Evolutionary conservation across 441 rosid species (phyloP), one percentile per base, ranked within the genome.

Genomic region (Flueggea neowawraea): DNA sequence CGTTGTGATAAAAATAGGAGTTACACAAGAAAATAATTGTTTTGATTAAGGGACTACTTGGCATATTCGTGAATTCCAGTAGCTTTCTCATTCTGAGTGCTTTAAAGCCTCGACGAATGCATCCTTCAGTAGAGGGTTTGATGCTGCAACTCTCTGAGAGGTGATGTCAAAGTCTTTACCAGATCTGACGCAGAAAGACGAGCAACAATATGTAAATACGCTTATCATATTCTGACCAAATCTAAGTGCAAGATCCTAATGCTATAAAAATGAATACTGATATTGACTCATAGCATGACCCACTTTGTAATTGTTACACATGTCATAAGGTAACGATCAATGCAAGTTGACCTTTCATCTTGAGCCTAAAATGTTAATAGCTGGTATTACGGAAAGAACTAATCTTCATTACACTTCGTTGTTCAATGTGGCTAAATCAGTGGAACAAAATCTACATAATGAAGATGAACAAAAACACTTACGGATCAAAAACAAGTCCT

Each of bases 401-500:
- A 22, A 22, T 22, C 1, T 22, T 22, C 28, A 22, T 22, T 22
- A 22, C 28, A 22, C 28, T 22, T 22, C 28, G 28, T 1, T 0
- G 28, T 22, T 2, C 28, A 22, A 22, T 22, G 28, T 22, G 28
- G 28, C 28, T 22, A 22, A 22, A 22, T 22, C 28, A 22, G 28
- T 22, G 28, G 28, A 22, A 22, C 28, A 22, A 22, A 22, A 22
- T 22, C 2, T 22, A 22, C 28, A 22, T 22, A 22, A 22, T 22
- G 28, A 22, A 22, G 28, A 22, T 22, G 28, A 22, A 2, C 9
- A 6, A 13, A 12, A 10, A 4, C 39, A 68, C 97, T 84, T 84
- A 95, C 99, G 97, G 99, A 72, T 95, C 97, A 74, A 75, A 95
- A 50, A 95, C 78, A 70, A 83, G 79, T 68, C 97, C 99, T 57